Conservation (phyloP, 257 asterid species). For the Gentiana dahurica region DNA sequence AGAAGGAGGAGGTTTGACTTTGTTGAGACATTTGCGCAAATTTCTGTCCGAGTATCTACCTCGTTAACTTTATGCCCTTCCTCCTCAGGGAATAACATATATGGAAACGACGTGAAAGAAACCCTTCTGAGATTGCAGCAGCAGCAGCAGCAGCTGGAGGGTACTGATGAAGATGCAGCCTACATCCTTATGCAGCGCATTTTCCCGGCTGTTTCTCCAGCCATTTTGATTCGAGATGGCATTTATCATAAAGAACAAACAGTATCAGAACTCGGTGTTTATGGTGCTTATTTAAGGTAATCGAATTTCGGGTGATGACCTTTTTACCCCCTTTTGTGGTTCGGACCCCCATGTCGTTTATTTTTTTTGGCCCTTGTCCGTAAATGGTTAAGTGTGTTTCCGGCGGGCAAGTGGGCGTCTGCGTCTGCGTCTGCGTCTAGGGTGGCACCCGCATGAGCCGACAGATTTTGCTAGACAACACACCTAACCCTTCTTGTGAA, state of each 20-base stretch:
- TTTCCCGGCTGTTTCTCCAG: conserved; percentile 62
- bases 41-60: neutral
- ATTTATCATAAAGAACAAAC: conserved; percentile 52
- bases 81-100: conserved; percentile 72
- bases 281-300: conserved; percentile 75
- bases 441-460: too few relatives aligned
- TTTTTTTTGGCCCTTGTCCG: too few relatives aligned
- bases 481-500: too few relatives aligned
- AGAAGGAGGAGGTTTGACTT: conserved; percentile 92
- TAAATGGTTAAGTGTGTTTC: too few relatives aligned
- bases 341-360: too few relatives aligned
- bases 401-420: too few relatives aligned
- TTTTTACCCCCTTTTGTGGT: too few relatives aligned
- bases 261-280: conserved; percentile 86
- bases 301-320: too few relatives aligned
- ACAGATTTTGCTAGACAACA: too few relatives aligned
- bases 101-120: conserved; percentile 64
- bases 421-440: too few relatives aligned
- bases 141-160: conserved; percentile 31
- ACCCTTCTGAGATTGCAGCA: conserved; percentile 54
- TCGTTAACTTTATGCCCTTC: conserved; percentile 2
- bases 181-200: conserved; percentile 97
- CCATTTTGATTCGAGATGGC: conserved; percentile 75
- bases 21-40: neutral
- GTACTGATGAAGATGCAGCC: conserved; percentile 71